Evolutionary conservation across 1,284 basidiomycete species (phyloP).

Genomic region (Quambalaria eucalypti): DNA sequence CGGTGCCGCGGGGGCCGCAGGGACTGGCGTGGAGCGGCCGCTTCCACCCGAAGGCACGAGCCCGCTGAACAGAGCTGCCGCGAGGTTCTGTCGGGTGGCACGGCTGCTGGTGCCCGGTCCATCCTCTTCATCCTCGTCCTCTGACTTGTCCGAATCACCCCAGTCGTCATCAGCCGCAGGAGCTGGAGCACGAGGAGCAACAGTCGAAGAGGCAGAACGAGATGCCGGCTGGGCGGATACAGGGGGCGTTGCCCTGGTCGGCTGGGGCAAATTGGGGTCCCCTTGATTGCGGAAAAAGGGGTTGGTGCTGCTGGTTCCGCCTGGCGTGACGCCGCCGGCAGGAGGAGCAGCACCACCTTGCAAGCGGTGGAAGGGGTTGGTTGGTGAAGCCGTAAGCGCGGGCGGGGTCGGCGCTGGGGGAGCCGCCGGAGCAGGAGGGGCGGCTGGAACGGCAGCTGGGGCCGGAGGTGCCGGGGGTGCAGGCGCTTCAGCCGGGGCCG

Average conservation of each 20-base stretch:
- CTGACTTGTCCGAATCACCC: slow-evolving; percentile 38
- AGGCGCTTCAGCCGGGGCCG: slow-evolving; percentile 16
- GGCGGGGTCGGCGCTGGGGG: slow-evolving; percentile 4
- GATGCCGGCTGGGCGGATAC: slow-evolving; percentile 3
- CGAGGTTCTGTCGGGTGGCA: slow-evolving; percentile 41
- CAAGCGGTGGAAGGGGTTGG: slow-evolving; percentile 39
- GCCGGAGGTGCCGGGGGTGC: slow-evolving; percentile 16
- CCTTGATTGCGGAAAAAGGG: slow-evolving; percentile 36
- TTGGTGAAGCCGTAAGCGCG: slow-evolving; percentile 10
- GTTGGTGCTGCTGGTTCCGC: slow-evolving; percentile 31
- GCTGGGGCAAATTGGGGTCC: slow-evolving; percentile 3
- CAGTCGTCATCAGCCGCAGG: slow-evolving; percentile 38
- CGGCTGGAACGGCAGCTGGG: slow-evolving; percentile 20
- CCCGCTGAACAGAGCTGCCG: slow-evolving; percentile 42
- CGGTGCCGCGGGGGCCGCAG: slow-evolving; percentile 11
- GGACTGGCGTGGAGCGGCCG: slow-evolving; percentile 24
- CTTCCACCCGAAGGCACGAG: slow-evolving; percentile 25
- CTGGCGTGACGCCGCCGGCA: slow-evolving; percentile 2
- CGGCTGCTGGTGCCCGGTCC: slow-evolving; percentile 38
- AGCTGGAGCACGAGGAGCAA: not conserved
- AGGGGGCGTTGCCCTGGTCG: slow-evolving; percentile 15
- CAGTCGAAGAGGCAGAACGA: not conserved
- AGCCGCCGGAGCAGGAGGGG: slow-evolving; percentile 15
- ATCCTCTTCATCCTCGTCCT: slow-evolving; percentile 41
- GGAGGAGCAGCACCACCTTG: slow-evolving; percentile 19